Percentiles rank a stretch among this genome's conserved stretches.
Evolutionary conservation across 2,329 filamentous ascomycete genomes (phyloP).

Genomic region (Aquanectria penicillioides): DNA sequence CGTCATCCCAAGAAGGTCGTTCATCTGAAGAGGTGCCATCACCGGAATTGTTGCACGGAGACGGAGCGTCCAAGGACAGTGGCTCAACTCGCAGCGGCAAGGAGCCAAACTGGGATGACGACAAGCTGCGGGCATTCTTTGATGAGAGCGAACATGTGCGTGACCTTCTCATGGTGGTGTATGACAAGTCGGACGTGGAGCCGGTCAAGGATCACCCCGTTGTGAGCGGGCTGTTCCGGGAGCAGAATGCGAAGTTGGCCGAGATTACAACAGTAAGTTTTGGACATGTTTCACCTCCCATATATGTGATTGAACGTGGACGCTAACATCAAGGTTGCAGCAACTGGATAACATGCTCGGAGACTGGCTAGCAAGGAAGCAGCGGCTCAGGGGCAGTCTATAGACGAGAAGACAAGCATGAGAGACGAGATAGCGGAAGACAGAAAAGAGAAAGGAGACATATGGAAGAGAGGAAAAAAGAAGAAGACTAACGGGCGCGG

Average conservation of each 20-base stretch:
- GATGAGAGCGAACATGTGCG: constrained; percentile 90
- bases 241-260: constrained; percentile 85
- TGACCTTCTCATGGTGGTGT: constrained; percentile 89
- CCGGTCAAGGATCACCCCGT: constrained; percentile 89
- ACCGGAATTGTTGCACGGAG: constrained; percentile 65
- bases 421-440: not conserved
- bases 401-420: constrained; percentile 36
- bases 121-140: constrained; percentile 86
- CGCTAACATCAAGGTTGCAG: constrained; percentile 47
- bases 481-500: constrained; percentile 13
- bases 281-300: not conserved
- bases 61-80: constrained; percentile 49
- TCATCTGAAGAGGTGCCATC: constrained; percentile 74
- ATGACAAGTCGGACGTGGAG: constrained; percentile 86
- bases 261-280: constrained; percentile 80
- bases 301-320: not conserved
- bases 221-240: constrained; percentile 81
- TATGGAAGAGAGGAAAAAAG: not conserved
- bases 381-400: constrained; percentile 65
- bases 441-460: not conserved
- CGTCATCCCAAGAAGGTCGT: constrained; percentile 74
- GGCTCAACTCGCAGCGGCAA: constrained; percentile 49
- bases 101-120: constrained; percentile 81
- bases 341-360: constrained; percentile 89
- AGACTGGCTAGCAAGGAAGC: constrained; percentile 80